Evolutionary conservation across 139 green algal genomes (phyloP).

Genomic region (Chlamydomonas sphaeroides): DNA sequence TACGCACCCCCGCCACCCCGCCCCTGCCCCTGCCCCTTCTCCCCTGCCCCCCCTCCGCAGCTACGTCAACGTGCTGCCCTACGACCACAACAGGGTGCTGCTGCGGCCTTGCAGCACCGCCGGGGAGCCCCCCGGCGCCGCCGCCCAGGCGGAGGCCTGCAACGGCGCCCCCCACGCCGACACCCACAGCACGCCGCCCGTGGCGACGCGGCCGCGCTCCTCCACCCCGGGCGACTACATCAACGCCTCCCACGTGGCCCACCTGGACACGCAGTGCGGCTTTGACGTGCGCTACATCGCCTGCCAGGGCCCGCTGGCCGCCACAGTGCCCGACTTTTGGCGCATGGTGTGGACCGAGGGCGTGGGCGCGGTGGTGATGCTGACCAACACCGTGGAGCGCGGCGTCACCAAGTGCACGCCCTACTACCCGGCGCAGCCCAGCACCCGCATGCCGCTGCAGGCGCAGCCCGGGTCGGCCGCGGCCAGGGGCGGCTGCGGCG

Average conservation of each 20-base stretch:
- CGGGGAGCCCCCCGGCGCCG: neutral
- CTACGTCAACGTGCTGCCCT: slow-evolving; percentile 73
- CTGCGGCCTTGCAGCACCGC: slow-evolving; percentile 11
- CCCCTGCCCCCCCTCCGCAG: neutral
- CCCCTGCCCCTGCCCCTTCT: neutral
- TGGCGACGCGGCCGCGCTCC: neutral
- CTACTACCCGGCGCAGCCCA: slow-evolving; percentile 52
- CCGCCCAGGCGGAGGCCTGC: neutral
- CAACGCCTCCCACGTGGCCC: slow-evolving; percentile 50
- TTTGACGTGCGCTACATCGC: slow-evolving; percentile 47
- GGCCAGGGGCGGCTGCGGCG: neutral
- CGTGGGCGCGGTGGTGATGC: slow-evolving; percentile 67
- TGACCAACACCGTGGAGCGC: slow-evolving; percentile 62
- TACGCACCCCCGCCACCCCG: too few species aligned
- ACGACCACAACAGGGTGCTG: slow-evolving; percentile 70
- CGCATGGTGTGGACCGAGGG: slow-evolving; percentile 56
- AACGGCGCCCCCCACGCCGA: too few species aligned
- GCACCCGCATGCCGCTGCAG: neutral
- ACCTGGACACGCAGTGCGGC: slow-evolving; percentile 4
- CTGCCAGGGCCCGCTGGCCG: slow-evolving; percentile 51
- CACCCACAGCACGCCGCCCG: too few species aligned
- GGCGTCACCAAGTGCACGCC: slow-evolving; percentile 53
- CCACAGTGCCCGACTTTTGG: slow-evolving; percentile 70
- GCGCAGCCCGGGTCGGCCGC: neutral
- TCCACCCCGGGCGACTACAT: slow-evolving; percentile 42